Evolutionary conservation across 441 rosid genomes (phyloP), one percentile per base, ranked within the genome.

Genomic region (Manihot esculenta): DNA sequence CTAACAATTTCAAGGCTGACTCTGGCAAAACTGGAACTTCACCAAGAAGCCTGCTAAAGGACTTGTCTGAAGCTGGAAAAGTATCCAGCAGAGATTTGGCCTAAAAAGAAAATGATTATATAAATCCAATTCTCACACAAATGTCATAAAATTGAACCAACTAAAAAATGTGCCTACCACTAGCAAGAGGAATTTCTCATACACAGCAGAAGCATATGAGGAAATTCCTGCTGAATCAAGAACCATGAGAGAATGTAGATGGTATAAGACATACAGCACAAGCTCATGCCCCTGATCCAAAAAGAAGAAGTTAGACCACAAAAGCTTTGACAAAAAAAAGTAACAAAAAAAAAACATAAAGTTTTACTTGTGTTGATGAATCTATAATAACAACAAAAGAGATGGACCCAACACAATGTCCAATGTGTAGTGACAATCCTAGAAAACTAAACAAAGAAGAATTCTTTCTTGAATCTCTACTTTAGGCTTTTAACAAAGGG

Each of bases 31-130:
- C 70, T 55, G 99, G 99, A 79, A 86, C 97, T 85, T 96, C 99
- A 63, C 98, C 92, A 60, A 96, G 90, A 84, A 96, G 94, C 83
- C 89, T 88, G 82, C 97, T 94, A 74, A 96, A 88, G 73, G 97
- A 94, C 85, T 91, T 96, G 84, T 96, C 99, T 54, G 94, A 88
- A 78, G 99, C 90, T 57, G 99, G 99, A 83, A 94, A 87, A 74
- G 85, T 76, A 70, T 87, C 94, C 73, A 96, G 84, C 81, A 96
- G 84, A 78, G 97, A 92, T 75, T 85, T 87, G 59, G 94, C 95
- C 99, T 96, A 78, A 85, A 88, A 55, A 23, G 21, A 70, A 38
- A 72, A 69, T 75, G 64, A 47, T 66, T 59, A 64, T 75, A 76
- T 80, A 81, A 82, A 80, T 67, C 55, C 65, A 73, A 77, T 64